These are phyloP conservation scores for Cystofilobasidium bisporidii DNA, from an alignment of 768 basidiomycete genomes.

Conservation along the genomic window DNA sequence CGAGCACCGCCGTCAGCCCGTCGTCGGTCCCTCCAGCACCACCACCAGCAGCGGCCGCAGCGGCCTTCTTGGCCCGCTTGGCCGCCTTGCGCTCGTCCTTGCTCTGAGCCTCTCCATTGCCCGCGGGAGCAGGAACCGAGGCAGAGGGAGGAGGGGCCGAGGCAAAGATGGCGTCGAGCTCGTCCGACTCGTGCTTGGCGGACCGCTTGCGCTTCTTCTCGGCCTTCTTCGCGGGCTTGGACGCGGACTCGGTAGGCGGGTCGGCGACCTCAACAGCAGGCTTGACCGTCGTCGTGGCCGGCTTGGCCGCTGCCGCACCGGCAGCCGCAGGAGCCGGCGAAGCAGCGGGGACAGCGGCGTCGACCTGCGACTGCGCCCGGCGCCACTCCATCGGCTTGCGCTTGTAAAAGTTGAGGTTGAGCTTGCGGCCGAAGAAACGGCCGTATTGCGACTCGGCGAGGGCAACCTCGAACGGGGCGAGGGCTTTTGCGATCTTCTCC, in stretches of 20 bases:
- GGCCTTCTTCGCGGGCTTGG: not conserved
- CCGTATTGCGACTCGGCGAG: constrained; percentile 74
- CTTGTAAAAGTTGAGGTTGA: constrained; percentile 67
- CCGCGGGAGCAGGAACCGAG: too few species aligned
- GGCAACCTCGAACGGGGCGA: constrained; percentile 59
- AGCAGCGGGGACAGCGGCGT: constrained; percentile 1
- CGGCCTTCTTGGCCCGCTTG: constrained; percentile 7
- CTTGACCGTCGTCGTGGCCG: constrained; percentile 11
- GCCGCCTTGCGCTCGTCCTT: constrained; percentile 6
- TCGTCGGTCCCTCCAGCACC: too few species aligned
- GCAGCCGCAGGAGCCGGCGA: constrained; percentile 29
- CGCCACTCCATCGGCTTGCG: constrained; percentile 80
- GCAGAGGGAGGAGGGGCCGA: constrained; percentile 57
- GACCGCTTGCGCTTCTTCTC: constrained; percentile 42
- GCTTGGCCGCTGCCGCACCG: not conserved
- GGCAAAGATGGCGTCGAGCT: constrained; percentile 60
- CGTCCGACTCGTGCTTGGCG: constrained; percentile 35
- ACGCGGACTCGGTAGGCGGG: constrained; percentile 30
- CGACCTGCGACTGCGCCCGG: constrained; percentile 49
- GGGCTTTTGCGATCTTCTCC: constrained; percentile 84
- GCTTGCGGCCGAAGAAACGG: constrained; percentile 69
- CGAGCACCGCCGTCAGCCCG: not conserved
- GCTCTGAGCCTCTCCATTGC: not conserved
- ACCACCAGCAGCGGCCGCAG: not conserved
- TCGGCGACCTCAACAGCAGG: not conserved